phyloP scores from a whole-genome alignment of 148 eudicot species.

The Bassia scoparia region DNA sequence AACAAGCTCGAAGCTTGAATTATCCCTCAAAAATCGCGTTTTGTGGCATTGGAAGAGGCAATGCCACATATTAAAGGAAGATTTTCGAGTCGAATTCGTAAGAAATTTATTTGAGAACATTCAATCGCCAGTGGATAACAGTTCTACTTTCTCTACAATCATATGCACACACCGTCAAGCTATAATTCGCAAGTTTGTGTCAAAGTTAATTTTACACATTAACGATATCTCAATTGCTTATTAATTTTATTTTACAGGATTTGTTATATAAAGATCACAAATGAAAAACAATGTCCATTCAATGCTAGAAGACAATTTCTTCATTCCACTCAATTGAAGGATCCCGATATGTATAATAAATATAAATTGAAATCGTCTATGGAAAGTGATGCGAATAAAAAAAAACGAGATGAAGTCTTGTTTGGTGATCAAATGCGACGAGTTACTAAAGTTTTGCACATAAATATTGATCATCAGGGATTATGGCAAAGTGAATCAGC shows the following conservation, averaged over 20 bases:
- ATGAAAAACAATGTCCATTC: constrained; percentile 42
- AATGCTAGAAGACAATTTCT: constrained; percentile 51
- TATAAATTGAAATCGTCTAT: too few species aligned
- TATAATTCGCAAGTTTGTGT: too few species aligned
- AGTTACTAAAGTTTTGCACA: too few species aligned
- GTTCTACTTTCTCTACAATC: constrained; percentile 30
- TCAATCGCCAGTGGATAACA: constrained; percentile 77
- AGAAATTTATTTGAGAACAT: constrained; percentile 51
- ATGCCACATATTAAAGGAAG: constrained; percentile 52
- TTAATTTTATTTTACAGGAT: constrained; percentile 31
- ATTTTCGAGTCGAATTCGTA: constrained; percentile 35
- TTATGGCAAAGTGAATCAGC: constrained; percentile 58
- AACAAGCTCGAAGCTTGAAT: constrained; percentile 58
- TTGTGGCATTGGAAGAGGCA: constrained; percentile 33
- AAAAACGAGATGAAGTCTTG: too few species aligned
- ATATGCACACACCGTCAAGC: not conserved
- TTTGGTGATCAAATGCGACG: too few species aligned
- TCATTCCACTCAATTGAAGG: constrained; percentile 47
- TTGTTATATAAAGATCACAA: constrained; percentile 39
- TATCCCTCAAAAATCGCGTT: constrained; percentile 43
- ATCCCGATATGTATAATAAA: constrained; percentile 42
- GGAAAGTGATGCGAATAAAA: too few species aligned
- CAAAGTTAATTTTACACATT: not conserved
- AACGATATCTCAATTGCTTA: not conserved
- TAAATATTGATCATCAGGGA: constrained; percentile 32